Percentiles rank a stretch among this genome's conserved stretches.
These are phyloP conservation scores for Exophiala lecanii-corni DNA, from an alignment of 2,329 filamentous ascomycete genomes.

Conservation along the genomic window DNA sequence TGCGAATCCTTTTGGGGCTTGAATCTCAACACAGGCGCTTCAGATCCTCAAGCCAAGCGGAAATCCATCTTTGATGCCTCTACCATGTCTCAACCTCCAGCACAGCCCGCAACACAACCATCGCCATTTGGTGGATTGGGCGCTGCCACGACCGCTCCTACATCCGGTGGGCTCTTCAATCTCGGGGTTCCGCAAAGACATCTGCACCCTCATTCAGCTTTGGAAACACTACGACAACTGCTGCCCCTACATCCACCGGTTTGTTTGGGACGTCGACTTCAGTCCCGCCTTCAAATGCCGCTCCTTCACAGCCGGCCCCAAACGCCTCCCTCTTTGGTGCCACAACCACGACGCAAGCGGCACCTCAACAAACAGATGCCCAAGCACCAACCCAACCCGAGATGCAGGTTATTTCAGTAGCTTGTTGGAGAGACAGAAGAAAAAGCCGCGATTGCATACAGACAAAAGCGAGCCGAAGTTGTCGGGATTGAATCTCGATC, in stretches of 20 bases:
- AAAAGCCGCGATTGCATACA: conserved; percentile 61
- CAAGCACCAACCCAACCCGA: conserved; percentile 11
- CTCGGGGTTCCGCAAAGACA: conserved; percentile 16
- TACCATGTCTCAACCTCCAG: conserved; percentile 1
- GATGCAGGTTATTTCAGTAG: conserved; percentile 60
- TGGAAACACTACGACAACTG: conserved; percentile 12
- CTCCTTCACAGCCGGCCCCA: conserved; percentile 12
- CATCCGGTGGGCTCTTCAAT: conserved; percentile 12
- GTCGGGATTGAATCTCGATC: conserved; percentile 81
- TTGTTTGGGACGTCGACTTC: conserved; percentile 3
- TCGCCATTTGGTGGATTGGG: conserved; percentile 11
- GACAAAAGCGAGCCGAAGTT: conserved; percentile 58
- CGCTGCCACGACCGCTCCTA: conserved; percentile 6
- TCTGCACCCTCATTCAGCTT: conserved; percentile 14
- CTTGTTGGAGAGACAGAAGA: conserved; percentile 59
- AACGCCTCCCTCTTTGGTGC: conserved; percentile 15
- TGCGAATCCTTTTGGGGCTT: conserved; percentile 17
- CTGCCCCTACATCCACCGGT: conserved; percentile 1
- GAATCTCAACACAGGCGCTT: conserved; percentile 20
- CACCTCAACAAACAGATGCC: conserved; percentile 4
- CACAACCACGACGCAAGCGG: conserved; percentile 10
- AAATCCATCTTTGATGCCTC: conserved; percentile 27
- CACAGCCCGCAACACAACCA: conserved; percentile 6
- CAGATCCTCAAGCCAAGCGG: conserved; percentile 24
- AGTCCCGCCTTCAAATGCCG: conserved; percentile 8